Evolutionary conservation across 495 filamentous ascomycete genomes (phyloP).

Genomic region (Penicillium cosmopolitanum): DNA sequence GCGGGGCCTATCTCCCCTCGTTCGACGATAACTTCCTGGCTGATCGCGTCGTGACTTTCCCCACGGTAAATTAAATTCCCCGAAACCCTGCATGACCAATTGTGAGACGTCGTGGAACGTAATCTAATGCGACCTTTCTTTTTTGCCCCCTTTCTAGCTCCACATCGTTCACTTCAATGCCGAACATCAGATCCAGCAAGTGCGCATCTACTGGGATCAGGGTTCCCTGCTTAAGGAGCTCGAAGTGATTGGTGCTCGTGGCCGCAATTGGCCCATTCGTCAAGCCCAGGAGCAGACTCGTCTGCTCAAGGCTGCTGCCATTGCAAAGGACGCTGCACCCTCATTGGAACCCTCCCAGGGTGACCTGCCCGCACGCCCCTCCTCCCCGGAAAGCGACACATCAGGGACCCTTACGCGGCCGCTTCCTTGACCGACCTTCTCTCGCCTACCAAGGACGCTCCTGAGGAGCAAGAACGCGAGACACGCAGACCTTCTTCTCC

Average conservation of each 20-base stretch:
- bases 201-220: constrained; percentile 94
- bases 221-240: constrained; percentile 89
- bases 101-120: background rate
- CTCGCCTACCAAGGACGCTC: constrained; percentile 39
- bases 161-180: constrained; percentile 87
- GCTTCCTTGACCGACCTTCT: constrained; percentile 55
- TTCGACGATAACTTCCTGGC: constrained; percentile 94
- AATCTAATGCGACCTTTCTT: constrained; percentile 25
- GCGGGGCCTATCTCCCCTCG: constrained; percentile 85
- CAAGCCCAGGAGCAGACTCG: constrained; percentile 84
- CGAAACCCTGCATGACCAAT: constrained; percentile 14
- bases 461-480: constrained; percentile 8
- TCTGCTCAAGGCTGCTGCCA: constrained; percentile 60
- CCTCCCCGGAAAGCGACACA: constrained; percentile 53
- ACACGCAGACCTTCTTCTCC: constrained; percentile 13
- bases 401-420: constrained; percentile 73
- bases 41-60: constrained; percentile 79
- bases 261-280: constrained; percentile 91
- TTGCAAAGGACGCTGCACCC: constrained; percentile 22
- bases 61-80: constrained; percentile 70
- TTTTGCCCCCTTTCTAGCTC: constrained; percentile 55
- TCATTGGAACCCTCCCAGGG: constrained; percentile 17
- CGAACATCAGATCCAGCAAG: constrained; percentile 75
- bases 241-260: constrained; percentile 87
- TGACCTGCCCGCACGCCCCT: constrained; percentile 48